Evolutionary conservation across 2,329 filamentous ascomycete genomes (phyloP).

Genomic region (Xylaria multiplex): DNA sequence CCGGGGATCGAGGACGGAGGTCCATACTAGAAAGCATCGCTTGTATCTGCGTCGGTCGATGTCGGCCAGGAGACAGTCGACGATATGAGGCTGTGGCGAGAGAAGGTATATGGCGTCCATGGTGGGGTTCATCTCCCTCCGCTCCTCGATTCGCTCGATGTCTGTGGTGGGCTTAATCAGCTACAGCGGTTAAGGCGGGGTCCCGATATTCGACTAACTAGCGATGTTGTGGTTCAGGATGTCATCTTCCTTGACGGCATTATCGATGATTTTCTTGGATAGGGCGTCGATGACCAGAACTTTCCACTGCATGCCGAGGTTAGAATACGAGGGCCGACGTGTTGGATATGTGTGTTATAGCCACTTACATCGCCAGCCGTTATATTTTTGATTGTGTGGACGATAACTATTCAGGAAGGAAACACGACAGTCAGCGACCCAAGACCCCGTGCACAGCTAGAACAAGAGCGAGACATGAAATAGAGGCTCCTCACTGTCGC

Average conservation of each 20-base stretch:
- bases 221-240: constrained; percentile 97
- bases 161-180: constrained; percentile 63
- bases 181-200: constrained; percentile 38
- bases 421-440: constrained; percentile 21
- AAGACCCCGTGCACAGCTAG: neutral
- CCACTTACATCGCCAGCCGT: constrained; percentile 80
- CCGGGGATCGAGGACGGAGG: constrained; percentile 73
- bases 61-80: constrained; percentile 94
- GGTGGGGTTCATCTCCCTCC: constrained; percentile 80
- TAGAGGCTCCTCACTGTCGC: constrained; percentile 67
- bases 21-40: constrained; percentile 86
- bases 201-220: constrained; percentile 66
- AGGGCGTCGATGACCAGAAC: constrained; percentile 88
- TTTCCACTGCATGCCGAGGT: constrained; percentile 79
- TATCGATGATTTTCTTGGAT: constrained; percentile 87
- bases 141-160: constrained; percentile 92
- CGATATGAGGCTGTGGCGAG: constrained; percentile 84
- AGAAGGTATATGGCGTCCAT: constrained; percentile 97
- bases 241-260: constrained; percentile 92
- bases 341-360: neutral
- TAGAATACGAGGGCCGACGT: constrained; percentile 7
- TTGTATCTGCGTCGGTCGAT: constrained; percentile 86
- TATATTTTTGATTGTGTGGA: constrained; percentile 78
- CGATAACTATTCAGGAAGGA: constrained; percentile 65
- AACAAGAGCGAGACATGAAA: neutral